These are phyloP conservation scores for Adansonia gregorii DNA, from an alignment of 441 rosid genomes.

Conservation along the genomic window DNA sequence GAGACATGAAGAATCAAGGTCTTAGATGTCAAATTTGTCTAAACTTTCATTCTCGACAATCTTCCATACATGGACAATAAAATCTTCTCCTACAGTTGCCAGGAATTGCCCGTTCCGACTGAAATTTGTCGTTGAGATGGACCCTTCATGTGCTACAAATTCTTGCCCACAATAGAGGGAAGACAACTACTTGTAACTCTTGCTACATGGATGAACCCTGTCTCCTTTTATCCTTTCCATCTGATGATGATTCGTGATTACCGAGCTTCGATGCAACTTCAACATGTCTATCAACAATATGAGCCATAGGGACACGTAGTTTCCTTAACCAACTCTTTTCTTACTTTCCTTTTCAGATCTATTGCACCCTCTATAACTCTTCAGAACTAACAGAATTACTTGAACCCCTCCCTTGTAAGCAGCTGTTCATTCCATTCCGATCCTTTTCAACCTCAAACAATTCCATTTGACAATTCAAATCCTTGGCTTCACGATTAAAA, in stretches of 20 bases:
- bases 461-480: slow-evolving; percentile 41
- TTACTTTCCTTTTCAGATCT: slow-evolving; percentile 36
- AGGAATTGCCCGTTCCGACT: slow-evolving; percentile 77
- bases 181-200: slow-evolving; percentile 74
- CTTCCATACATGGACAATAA: slow-evolving; percentile 76
- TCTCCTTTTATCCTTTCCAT: slow-evolving; percentile 48
- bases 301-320: slow-evolving; percentile 42
- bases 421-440: slow-evolving; percentile 31
- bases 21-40: slow-evolving; percentile 51
- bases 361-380: slow-evolving; percentile 37
- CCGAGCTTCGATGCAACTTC: slow-evolving; percentile 29
- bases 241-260: slow-evolving; percentile 36
- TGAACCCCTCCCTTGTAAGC: slow-evolving; percentile 34
- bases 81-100: slow-evolving; percentile 87
- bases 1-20: slow-evolving; percentile 62
- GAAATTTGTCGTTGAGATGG: slow-evolving; percentile 83
- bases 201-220: slow-evolving; percentile 56
- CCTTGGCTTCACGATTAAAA: slow-evolving; percentile 27
- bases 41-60: slow-evolving; percentile 70
- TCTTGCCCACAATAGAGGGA: slow-evolving; percentile 73
- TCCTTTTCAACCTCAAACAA: slow-evolving; percentile 32
- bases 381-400: slow-evolving; percentile 47
- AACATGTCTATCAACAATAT: slow-evolving; percentile 39
- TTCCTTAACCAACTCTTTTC: slow-evolving; percentile 50
- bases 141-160: slow-evolving; percentile 71